Evolutionary conservation across 2,329 filamentous ascomycete species (phyloP), one percentile per base, ranked within the genome.

Genomic region (Mycosphaerelloides madeirae): DNA sequence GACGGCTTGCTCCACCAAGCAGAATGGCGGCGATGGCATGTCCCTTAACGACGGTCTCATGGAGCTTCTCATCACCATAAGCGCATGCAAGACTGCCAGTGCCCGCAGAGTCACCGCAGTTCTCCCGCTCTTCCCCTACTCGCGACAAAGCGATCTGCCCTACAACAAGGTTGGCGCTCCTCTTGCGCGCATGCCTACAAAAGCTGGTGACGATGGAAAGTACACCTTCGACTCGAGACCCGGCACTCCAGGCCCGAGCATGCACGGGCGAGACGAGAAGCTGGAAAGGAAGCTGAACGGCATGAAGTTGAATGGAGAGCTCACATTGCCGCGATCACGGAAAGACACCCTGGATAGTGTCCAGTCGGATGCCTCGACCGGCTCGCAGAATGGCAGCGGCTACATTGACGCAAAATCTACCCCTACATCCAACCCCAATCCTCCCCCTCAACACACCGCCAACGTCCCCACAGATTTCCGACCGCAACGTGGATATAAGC

Each of bases 151-250:
- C 55, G 93, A 98, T 64, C 82, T 96, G 49, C 93, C 93, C 14
- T 98, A 97, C 74, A 94, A 95, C 74, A 97, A 97, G 73, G 74
- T 82, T 31, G 93, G 93, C 41, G 91, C 93, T 31, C 93, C 93
- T 31, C 77, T 97, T 39, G 80, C 84, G 41, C 89, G 85, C 64
- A 77, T 80, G 31, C 74, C 80, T 1, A 74, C 71, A 55, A 75
- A 78, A 52, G 75, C 70, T 56, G 75, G 77, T 47, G 49, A 44
- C n/a, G 46, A 51, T 22, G 82, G 83, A 55, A 86, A 84, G 57
- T 83, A 81, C 69, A 95, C 90, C 8, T 96, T 97, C 61, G 91
- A 97, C 65, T 95, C 87, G 66, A 84, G 89, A 39, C 93, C 93
- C 14, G 75, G 86, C 44, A 97, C 93, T 4, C 93, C 93, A 6